These are phyloP conservation scores for Myxozyma mucilagina DNA, from an alignment of 805 yeast species.

Conservation along the genomic window DNA sequence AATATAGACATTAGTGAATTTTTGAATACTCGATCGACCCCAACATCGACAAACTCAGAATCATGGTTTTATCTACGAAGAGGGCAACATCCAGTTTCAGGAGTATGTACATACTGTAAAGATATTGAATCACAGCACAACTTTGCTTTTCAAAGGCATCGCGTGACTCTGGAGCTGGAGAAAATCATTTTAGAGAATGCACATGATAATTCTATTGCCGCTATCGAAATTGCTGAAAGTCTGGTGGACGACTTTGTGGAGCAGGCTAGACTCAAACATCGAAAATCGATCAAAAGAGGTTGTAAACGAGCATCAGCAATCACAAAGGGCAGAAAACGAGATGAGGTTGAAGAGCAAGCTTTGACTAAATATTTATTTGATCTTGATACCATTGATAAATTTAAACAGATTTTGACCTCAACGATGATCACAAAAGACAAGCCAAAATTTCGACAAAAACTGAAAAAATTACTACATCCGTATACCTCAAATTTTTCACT, in stretches of 20 bases:
- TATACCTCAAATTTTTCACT: too few species aligned
- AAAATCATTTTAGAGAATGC: slow-evolving; percentile 13
- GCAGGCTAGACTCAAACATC: neutral
- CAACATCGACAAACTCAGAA: neutral
- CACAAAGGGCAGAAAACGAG: neutral
- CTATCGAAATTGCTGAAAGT: slow-evolving; percentile 4
- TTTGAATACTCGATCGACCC: neutral
- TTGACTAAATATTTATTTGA: neutral
- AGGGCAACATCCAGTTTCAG: slow-evolving; percentile 11
- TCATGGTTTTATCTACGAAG: slow-evolving; percentile 11
- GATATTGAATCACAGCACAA: slow-evolving; percentile 12
- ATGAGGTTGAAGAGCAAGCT: neutral
- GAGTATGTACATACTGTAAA: slow-evolving; percentile 13
- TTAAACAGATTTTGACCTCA: neutral
- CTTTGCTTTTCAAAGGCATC: neutral
- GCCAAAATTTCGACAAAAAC: neutral
- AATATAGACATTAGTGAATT: neutral
- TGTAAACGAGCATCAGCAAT: neutral
- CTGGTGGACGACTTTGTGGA: slow-evolving; percentile 17
- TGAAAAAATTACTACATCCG: neutral
- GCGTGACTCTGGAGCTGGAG: slow-evolving; percentile 6
- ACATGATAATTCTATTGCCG: neutral
- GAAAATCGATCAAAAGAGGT: neutral
- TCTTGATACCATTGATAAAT: neutral
- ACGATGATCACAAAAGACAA: neutral